Conservation (phyloP, 116 monocot genomes). For the Dioscorea cayenensis region DNA sequence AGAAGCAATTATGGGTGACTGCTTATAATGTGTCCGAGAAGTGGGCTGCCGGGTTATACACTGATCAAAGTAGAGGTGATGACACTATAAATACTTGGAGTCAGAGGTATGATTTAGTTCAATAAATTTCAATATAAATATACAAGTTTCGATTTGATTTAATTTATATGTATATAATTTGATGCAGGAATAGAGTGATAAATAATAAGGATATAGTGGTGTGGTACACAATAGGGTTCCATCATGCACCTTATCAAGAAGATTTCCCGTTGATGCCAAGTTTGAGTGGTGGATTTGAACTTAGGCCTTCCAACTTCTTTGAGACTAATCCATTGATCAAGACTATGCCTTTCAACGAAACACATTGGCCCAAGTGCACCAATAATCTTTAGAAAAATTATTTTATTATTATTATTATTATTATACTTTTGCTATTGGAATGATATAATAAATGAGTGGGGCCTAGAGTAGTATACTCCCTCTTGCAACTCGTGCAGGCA, state of each 20-base stretch:
- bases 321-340: conserved; percentile 50
- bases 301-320: conserved; percentile 61
- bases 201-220: conserved; percentile 55
- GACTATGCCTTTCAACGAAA: conserved; percentile 8
- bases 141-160: no score
- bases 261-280: conserved; percentile 55
- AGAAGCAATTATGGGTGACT: conserved; percentile 62
- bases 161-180: background rate
- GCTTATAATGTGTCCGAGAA: conserved; percentile 56
- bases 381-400: background rate
- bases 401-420: no score
- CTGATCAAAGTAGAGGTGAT: conserved; percentile 42
- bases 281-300: conserved; percentile 45
- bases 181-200: conserved; percentile 36
- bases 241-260: conserved; percentile 54
- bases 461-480: no score
- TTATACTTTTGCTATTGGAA: no score
- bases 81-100: conserved; percentile 47
- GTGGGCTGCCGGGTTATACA: conserved; percentile 45
- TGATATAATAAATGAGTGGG: no score
- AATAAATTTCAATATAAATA: no score
- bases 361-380: conserved; percentile 13
- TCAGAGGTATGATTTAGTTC: conserved; percentile 22
- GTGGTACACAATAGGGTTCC: conserved; percentile 51
- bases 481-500: no score